Evolutionary conservation across 208 protist species (phyloP).

Genomic region (Borovskyia barvae): DNA sequence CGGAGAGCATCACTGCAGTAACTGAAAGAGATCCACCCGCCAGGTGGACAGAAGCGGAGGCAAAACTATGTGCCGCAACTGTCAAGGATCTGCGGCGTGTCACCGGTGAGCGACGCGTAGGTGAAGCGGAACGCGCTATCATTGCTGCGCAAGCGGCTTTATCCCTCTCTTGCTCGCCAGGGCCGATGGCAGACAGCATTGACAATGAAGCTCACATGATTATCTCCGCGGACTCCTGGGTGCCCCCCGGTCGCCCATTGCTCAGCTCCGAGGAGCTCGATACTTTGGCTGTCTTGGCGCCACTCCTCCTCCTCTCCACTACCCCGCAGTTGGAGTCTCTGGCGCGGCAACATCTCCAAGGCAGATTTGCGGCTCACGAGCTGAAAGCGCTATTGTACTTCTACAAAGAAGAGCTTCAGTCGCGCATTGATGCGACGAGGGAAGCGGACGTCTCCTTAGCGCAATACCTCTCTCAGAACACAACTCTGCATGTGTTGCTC

Average conservation of each 20-base stretch:
- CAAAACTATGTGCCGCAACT: constrained; percentile 6
- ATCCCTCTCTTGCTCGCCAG: background rate
- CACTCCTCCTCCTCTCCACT: constrained; percentile 40
- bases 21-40: background rate
- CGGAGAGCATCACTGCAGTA: background rate
- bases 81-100: constrained; percentile 14
- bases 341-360: constrained; percentile 26
- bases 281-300: constrained; percentile 40
- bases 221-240: constrained; percentile 5
- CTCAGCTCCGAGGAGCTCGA: constrained; percentile 24
- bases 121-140: constrained; percentile 16
- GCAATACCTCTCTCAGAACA: constrained; percentile 28
- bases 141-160: background rate
- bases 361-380: constrained; percentile 39
- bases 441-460: constrained; percentile 27
- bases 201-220: no score
- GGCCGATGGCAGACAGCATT: background rate
- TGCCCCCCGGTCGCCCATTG: constrained; percentile 8
- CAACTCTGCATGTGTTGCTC: constrained; percentile 30
- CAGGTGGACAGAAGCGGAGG: constrained; percentile 24
- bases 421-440: constrained; percentile 9
- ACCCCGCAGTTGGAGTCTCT: constrained; percentile 51
- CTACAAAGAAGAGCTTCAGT: constrained; percentile 30
- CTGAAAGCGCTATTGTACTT: constrained; percentile 47
- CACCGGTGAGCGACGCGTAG: constrained; percentile 28